Conservation (phyloP, 306 rosid species). For the Neltuma alba region DNA sequence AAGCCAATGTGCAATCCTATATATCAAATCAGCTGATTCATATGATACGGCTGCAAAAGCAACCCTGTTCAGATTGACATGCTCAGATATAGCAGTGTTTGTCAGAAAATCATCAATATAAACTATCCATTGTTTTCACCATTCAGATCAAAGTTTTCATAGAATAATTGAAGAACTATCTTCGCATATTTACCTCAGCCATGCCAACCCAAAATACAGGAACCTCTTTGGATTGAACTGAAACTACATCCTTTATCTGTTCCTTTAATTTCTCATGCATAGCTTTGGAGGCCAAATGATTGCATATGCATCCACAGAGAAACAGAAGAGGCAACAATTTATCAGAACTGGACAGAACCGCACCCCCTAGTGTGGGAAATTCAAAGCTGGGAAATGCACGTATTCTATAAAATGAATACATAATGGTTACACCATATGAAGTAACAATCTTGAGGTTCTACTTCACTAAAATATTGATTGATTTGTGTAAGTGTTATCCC, state of each 20-base stretch:
- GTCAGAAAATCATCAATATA: slow-evolving; percentile 5
- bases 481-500: background rate
- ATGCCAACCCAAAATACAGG: slow-evolving; percentile 76
- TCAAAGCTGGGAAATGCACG: background rate
- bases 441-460: background rate
- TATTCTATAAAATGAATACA: background rate
- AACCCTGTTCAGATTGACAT: background rate
- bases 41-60: background rate
- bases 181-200: slow-evolving; percentile 84
- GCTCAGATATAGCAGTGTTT: background rate
- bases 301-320: slow-evolving; percentile 29
- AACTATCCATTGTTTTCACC: slow-evolving; percentile 17
- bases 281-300: slow-evolving; percentile 50
- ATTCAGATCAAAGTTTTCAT: slow-evolving; percentile 23
- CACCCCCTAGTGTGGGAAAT: background rate
- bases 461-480: background rate
- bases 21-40: background rate
- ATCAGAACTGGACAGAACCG: background rate
- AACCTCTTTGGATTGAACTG: slow-evolving; percentile 76
- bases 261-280: slow-evolving; percentile 59
- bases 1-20: slow-evolving; percentile 9
- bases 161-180: slow-evolving; percentile 18
- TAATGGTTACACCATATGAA: background rate
- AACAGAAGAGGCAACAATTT: slow-evolving; percentile 22
- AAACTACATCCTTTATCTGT: slow-evolving; percentile 71